Conservation (phyloP, 2,329 filamentous ascomycete genomes). For the Ophiocordyceps australis region DNA sequence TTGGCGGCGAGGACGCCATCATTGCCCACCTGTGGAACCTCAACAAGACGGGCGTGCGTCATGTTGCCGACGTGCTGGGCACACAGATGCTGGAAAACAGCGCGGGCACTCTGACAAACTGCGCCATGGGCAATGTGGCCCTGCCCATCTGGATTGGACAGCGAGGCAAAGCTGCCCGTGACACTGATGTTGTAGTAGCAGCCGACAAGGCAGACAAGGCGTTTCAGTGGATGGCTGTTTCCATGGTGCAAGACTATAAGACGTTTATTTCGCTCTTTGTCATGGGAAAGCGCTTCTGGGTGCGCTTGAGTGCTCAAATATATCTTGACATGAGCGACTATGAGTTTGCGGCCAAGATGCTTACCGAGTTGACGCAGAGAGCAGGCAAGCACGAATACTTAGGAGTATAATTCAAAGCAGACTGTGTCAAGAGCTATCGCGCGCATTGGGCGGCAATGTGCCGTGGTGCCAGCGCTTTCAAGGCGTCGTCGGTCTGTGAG, state of each 20-base stretch:
- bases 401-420: too few relatives aligned
- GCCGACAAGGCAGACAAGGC: conserved; percentile 15
- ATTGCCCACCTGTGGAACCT: conserved; percentile 42
- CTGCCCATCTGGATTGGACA: conserved; percentile 38
- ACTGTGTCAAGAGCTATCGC: too few relatives aligned
- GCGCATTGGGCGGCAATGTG: too few relatives aligned
- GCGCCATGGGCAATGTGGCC: conserved; percentile 54
- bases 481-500: too few relatives aligned
- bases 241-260: conserved; percentile 38
- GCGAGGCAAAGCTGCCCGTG: conserved; percentile 8
- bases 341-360: conserved; percentile 41
- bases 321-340: conserved; percentile 74
- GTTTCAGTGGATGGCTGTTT: conserved; percentile 37
- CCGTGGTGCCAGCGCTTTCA: too few relatives aligned
- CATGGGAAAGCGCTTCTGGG: conserved; percentile 48
- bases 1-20: conserved; percentile 60
- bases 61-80: conserved; percentile 42
- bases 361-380: conserved; percentile 30
- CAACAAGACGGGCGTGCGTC: conserved; percentile 42
- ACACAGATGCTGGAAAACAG: conserved; percentile 57
- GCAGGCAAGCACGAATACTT: conserved; percentile 13
- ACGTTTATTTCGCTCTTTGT: conserved; percentile 53
- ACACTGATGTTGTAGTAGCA: conserved; percentile 11
- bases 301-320: conserved; percentile 60
- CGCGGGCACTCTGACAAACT: conserved; percentile 41